Percentiles rank a stretch among this genome's conserved stretches.
These are phyloP conservation scores for Kuraishia ogatae DNA, from an alignment of 805 yeast genomes.

Conservation along the genomic window DNA sequence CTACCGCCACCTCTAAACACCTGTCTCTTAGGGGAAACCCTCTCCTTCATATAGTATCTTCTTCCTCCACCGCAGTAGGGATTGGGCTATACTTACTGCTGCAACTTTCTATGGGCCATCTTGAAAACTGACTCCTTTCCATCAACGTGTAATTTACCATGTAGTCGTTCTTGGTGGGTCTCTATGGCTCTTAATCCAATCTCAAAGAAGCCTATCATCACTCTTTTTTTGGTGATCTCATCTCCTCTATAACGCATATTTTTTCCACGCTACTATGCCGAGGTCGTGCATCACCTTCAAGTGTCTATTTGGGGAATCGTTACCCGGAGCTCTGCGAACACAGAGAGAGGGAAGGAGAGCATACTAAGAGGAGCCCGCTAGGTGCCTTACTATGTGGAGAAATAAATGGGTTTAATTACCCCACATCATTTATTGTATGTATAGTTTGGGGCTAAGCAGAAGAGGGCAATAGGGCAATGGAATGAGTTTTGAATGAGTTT, in stretches of 20 bases:
- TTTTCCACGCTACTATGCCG: background rate
- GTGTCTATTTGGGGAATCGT: background rate
- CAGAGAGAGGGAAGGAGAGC: background rate
- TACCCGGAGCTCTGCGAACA: background rate
- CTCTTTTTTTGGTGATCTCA: background rate
- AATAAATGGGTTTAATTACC: no score
- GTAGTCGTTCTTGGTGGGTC: background rate
- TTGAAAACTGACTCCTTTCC: slow-evolving; percentile 2
- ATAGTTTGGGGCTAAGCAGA: no score
- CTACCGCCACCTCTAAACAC: no score
- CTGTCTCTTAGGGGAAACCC: no score
- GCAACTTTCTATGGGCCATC: slow-evolving; percentile 30
- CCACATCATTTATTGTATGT: no score
- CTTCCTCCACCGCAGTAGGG: background rate
- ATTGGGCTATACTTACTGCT: slow-evolving; percentile 21
- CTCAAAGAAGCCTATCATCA: background rate
- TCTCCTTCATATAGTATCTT: background rate
- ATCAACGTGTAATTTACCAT: background rate
- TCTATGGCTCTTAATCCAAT: background rate
- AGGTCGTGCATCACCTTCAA: background rate
- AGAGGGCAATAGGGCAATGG: no score
- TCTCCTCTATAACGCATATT: background rate
- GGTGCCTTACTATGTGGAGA: no score
- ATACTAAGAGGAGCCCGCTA: no score
- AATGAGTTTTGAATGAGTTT: no score